Percentiles rank a stretch among this genome's conserved stretches.
Conservation (phyloP, 805 yeast species). For the Yarrowia porcina region DNA sequence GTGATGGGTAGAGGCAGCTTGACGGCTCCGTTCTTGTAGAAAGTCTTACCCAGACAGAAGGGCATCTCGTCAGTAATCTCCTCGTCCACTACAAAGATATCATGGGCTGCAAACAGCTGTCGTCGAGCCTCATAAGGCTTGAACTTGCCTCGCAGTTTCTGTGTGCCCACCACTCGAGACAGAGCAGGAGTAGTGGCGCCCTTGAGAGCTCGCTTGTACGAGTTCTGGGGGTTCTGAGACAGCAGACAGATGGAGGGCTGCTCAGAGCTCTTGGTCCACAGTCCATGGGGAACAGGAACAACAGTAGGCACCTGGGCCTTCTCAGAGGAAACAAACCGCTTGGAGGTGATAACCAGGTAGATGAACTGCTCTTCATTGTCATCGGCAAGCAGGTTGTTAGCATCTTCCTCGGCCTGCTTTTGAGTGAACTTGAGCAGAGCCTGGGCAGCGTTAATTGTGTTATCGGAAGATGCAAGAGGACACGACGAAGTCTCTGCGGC, state of each 20-base stretch:
- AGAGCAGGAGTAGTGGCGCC: slow-evolving; percentile 33
- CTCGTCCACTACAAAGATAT: slow-evolving; percentile 81
- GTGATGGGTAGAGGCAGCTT: slow-evolving; percentile 60
- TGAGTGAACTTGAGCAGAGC: slow-evolving; percentile 64
- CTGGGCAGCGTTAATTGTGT: slow-evolving; percentile 39
- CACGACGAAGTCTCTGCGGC: slow-evolving; percentile 1
- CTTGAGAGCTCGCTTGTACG: slow-evolving; percentile 41
- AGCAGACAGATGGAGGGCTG: slow-evolving; percentile 60
- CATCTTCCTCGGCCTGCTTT: slow-evolving; percentile 39
- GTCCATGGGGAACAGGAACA: slow-evolving; percentile 46
- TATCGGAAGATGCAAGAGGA: slow-evolving; percentile 29
- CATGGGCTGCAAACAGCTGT: slow-evolving; percentile 62
- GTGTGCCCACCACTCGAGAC: slow-evolving; percentile 59
- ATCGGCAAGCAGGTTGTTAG: slow-evolving; percentile 52
- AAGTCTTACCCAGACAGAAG: slow-evolving; percentile 73
- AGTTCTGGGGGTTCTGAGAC: slow-evolving; percentile 60
- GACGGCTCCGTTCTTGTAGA: slow-evolving; percentile 58
- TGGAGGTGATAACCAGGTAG: slow-evolving; percentile 61
- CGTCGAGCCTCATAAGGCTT: slow-evolving; percentile 88
- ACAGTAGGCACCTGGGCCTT: slow-evolving; percentile 46
- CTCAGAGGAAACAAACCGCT: slow-evolving; percentile 60
- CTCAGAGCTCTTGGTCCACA: slow-evolving; percentile 37
- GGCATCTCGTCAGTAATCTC: slow-evolving; percentile 78
- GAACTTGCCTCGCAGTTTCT: slow-evolving; percentile 76
- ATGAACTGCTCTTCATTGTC: slow-evolving; percentile 51